Percentiles rank a stretch among this genome's conserved stretches.
Evolutionary conservation across 495 filamentous ascomycete genomes (phyloP).

Genomic region (Penicillium cosmopolitanum): DNA sequence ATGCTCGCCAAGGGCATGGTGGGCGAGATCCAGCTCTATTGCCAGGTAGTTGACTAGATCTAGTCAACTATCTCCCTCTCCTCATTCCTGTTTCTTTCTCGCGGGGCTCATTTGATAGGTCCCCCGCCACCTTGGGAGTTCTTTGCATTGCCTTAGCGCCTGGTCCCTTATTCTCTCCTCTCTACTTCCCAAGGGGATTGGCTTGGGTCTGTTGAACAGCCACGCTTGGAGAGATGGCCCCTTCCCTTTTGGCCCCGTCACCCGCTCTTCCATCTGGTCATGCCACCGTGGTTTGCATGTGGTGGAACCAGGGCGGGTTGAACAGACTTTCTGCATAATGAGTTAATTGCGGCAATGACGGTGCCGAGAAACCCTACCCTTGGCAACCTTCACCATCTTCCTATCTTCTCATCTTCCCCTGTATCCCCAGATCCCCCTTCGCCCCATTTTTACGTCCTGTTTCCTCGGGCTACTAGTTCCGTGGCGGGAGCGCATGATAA

Average conservation of each 20-base stretch:
- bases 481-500: slow-evolving; percentile 24
- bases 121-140: slow-evolving; percentile 5
- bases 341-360: slow-evolving; percentile 26
- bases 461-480: slow-evolving; percentile 12
- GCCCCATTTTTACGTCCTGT: slow-evolving; percentile 20
- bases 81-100: slow-evolving; percentile 14
- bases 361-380: slow-evolving; percentile 11
- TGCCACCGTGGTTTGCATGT: slow-evolving; percentile 2
- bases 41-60: slow-evolving; percentile 52
- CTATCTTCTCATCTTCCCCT: slow-evolving; percentile 1
- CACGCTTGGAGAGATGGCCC: slow-evolving; percentile 22
- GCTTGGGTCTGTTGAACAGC: slow-evolving; percentile 33
- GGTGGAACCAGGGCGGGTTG: slow-evolving; percentile 12
- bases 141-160: slow-evolving; percentile 27
- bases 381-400: not conserved
- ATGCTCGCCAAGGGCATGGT: slow-evolving; percentile 66
- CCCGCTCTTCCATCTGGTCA: too few species aligned
- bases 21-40: slow-evolving; percentile 84
- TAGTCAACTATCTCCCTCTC: slow-evolving; percentile 10
- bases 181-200: slow-evolving; percentile 36
- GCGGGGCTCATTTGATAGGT: slow-evolving; percentile 11
- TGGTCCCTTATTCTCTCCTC: slow-evolving; percentile 11
- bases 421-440: not conserved
- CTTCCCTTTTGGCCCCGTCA: slow-evolving; percentile 11
- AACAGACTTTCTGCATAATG: slow-evolving; percentile 24